Evolutionary conservation across 2,329 filamentous ascomycete species (phyloP), one percentile per base, ranked within the genome.

Genomic region (Pyrenophora seminiperda): DNA sequence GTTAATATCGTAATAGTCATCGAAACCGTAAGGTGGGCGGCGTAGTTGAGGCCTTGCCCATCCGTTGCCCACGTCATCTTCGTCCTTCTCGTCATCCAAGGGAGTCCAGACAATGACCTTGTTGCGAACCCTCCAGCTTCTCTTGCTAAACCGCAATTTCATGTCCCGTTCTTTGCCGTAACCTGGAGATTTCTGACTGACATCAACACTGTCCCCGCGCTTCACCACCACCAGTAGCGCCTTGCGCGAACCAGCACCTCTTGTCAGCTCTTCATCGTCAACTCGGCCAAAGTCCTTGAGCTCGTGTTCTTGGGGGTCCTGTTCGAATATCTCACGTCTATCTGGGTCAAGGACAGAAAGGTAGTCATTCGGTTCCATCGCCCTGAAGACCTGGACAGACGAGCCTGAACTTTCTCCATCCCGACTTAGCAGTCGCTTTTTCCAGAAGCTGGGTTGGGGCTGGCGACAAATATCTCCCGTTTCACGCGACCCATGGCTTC

Each of bases 51-150:
- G 53, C 30, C 50, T 53, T 7, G 53, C 53, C 53, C 53, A 56
- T 32, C 53, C 53, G 14, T 54, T 56, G 17, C 50, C 50, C 32
- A 56, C 39, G 20, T 56, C 53, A 33, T 56, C 53, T 14, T 56
- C 53, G 19, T 50, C 46, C 9, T 54, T 50, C 9, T 50, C 53
- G 4, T 31, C 40, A 13, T 56, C 53, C 7, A 53, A 19, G 7
- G 53, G 47, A 1, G 50, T 56, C 53, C 53, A 56, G 13, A 56
- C 41, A n/a, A 56, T 41, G n/a, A 56, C 36, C 14, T 56, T 56
- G 36, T 56, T 56, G 37, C 53, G 53, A 14, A 49, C 27, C 15
- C 53, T 41, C 53, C 53, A 56, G 24, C 34, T 54, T 2, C 53
- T 47, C 32, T 56, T 56, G 29, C 54, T 50, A 17, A 56, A 56